A percentile compares a stretch with the other conserved stretches of the same genome.
These are phyloP conservation scores for Trichoderma sp. DNA, from an alignment of 2,329 filamentous ascomycete genomes.

Conservation along the genomic window DNA sequence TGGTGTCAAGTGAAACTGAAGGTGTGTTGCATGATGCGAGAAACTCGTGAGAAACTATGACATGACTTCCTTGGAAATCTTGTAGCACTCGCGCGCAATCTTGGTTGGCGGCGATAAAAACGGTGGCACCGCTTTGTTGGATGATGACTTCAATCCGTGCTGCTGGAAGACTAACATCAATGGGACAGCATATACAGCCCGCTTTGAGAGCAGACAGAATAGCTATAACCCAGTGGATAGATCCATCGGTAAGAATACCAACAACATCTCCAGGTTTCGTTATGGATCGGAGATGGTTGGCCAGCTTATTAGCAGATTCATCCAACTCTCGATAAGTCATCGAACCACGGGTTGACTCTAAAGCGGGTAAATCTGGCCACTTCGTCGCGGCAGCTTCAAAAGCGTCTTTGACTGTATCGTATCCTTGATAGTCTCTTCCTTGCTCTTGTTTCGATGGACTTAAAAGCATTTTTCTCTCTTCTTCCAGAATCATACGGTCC, in stretches of 20 bases:
- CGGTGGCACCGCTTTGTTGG: neutral
- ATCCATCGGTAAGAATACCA: neutral
- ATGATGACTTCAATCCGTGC: neutral
- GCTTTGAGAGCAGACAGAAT: neutral
- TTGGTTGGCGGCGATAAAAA: neutral
- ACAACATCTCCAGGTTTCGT: neutral
- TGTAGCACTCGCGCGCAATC: neutral
- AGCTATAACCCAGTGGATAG: neutral
- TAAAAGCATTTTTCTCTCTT: neutral
- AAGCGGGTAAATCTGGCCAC: neutral
- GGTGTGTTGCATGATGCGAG: neutral
- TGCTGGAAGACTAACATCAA: neutral
- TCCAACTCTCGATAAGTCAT: neutral
- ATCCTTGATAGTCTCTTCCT: neutral
- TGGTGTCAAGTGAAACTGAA: neutral
- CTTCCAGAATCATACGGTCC: neutral
- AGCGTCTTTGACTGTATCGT: neutral
- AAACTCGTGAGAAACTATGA: neutral
- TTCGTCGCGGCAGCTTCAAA: neutral
- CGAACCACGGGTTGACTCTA: neutral
- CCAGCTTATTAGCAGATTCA: neutral
- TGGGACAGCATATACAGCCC: neutral
- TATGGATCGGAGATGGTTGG: neutral
- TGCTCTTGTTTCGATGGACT: neutral
- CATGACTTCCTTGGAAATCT: neutral